Conservation (phyloP, 352 stramenopile species). For the Globisporangium orthogonon region DNA sequence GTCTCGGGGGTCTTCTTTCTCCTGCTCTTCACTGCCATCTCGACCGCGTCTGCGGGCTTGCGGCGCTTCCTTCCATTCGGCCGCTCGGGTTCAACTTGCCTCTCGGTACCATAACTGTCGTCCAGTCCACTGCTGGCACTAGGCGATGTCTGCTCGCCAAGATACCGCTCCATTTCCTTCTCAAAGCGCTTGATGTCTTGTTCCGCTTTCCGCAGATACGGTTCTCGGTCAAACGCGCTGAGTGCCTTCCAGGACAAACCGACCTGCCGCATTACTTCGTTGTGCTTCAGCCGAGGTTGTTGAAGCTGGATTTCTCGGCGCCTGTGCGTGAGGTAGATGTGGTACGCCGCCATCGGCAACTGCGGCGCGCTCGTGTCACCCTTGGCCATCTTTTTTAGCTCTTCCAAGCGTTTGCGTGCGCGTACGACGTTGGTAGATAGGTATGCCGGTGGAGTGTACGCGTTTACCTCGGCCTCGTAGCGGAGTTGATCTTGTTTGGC, state of each 20-base stretch:
- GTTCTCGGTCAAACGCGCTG: conserved; percentile 18
- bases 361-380: conserved; percentile 24
- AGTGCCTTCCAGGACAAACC: conserved; percentile 38
- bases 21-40: conserved; percentile 1
- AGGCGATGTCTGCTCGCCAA: conserved; percentile 3
- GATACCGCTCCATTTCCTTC: conserved; percentile 37
- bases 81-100: not conserved
- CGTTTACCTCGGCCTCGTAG: conserved; percentile 43
- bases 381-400: conserved; percentile 28
- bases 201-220: conserved; percentile 32
- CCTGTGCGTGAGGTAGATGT: conserved; percentile 31
- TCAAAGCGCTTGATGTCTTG: conserved; percentile 40
- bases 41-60: not conserved
- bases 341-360: conserved; percentile 37
- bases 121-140: conserved; percentile 1
- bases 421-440: conserved; percentile 16
- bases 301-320: conserved; percentile 24
- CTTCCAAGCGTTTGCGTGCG: conserved; percentile 23
- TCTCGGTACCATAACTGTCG: conserved; percentile 4
- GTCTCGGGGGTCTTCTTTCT: conserved; percentile 18
- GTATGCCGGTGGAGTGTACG: conserved; percentile 37
- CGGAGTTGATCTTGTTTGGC: conserved; percentile 35
- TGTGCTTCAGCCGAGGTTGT: conserved; percentile 24
- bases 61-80: conserved; percentile 11
- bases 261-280: conserved; percentile 43